A percentile compares a stretch with the other conserved stretches of the same genome.
Conservation (phyloP, 1,139 yeast species). For the Pichia sp. region DNA sequence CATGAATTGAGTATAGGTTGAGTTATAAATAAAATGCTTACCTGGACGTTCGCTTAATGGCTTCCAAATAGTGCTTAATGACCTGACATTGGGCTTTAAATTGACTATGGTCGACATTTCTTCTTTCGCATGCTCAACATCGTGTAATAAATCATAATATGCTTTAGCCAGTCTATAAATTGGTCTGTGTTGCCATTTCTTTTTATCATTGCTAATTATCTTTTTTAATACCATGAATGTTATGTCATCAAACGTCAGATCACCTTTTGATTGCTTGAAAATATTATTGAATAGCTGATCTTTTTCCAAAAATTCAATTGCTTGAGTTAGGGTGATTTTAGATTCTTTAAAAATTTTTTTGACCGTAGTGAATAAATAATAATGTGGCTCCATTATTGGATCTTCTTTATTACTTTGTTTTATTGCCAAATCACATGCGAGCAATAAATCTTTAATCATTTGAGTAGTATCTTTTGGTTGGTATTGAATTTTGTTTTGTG, state of each 20-base stretch:
- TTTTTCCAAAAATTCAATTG: constrained; percentile 33
- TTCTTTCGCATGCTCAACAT: constrained; percentile 49
- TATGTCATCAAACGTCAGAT: background rate
- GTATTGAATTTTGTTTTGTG: constrained; percentile 43
- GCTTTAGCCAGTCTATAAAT: constrained; percentile 66
- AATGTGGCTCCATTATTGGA: constrained; percentile 66
- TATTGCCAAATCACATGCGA: constrained; percentile 39
- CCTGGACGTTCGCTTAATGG: constrained; percentile 92
- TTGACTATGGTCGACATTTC: constrained; percentile 62
- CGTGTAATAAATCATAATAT: constrained; percentile 46
- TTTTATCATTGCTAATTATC: constrained; percentile 51
- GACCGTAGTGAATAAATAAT: constrained; percentile 50
- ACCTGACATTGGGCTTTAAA: constrained; percentile 61
- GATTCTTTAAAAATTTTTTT: constrained; percentile 49
- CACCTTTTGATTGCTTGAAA: constrained; percentile 8
- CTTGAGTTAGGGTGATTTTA: constrained; percentile 33
- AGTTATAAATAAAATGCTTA: constrained; percentile 76
- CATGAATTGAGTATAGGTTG: constrained; percentile 60
- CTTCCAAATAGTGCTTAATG: constrained; percentile 83
- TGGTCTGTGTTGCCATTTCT: constrained; percentile 90
- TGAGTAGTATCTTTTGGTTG: constrained; percentile 20
- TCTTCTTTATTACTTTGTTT: constrained; percentile 43
- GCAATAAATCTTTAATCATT: constrained; percentile 37
- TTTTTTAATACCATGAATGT: constrained; percentile 6
- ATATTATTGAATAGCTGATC: constrained; percentile 30